Percentiles rank a stretch among this genome's conserved stretches.
Evolutionary conservation across 2,329 filamentous ascomycete species (phyloP).

Genomic region (Lecanosticta acicola): DNA sequence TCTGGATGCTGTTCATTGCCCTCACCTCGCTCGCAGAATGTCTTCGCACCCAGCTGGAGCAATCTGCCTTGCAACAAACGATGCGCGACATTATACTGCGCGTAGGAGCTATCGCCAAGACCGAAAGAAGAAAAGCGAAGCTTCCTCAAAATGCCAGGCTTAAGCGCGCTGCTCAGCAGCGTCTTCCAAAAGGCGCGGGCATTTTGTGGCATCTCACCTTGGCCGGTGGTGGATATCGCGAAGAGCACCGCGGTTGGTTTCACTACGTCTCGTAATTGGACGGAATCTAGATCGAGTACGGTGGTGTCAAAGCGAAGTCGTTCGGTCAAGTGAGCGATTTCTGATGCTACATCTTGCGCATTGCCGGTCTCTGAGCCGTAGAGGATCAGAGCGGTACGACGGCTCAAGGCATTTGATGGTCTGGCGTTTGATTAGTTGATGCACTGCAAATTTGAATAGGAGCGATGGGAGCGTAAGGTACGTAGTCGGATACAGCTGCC

Average conservation of each 20-base stretch:
- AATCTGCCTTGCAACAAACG: conserved; percentile 82
- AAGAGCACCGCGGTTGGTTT: conserved; percentile 62
- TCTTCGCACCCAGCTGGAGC: conserved; percentile 71
- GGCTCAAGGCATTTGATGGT: conserved; percentile 4
- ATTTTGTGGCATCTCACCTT: conserved; percentile 88
- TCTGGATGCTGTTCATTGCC: conserved; percentile 91
- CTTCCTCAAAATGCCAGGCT: conserved; percentile 60
- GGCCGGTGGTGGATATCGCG: conserved; percentile 84
- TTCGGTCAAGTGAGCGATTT: conserved; percentile 68
- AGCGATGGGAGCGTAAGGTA: background rate
- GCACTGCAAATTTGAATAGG: background rate
- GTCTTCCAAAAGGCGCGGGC: conserved; percentile 77
- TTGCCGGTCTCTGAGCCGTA: conserved; percentile 97
- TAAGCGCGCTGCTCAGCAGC: conserved; percentile 71
- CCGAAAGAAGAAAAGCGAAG: conserved; percentile 82
- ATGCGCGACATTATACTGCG: conserved; percentile 88
- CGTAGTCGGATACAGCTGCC: background rate
- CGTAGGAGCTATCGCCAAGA: conserved; percentile 89
- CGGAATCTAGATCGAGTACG: conserved; percentile 70
- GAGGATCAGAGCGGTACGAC: conserved; percentile 60
- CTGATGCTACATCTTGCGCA: conserved; percentile 82
- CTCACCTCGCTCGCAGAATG: conserved; percentile 74
- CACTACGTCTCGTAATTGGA: conserved; percentile 54
- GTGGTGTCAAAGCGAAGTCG: conserved; percentile 71
- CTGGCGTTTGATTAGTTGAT: background rate